Percentiles rank a stretch among this genome's conserved stretches.
These are phyloP conservation scores for Ophidiomyces ophidiicola DNA, from an alignment of 2,329 filamentous ascomycete genomes.

Conservation along the genomic window DNA sequence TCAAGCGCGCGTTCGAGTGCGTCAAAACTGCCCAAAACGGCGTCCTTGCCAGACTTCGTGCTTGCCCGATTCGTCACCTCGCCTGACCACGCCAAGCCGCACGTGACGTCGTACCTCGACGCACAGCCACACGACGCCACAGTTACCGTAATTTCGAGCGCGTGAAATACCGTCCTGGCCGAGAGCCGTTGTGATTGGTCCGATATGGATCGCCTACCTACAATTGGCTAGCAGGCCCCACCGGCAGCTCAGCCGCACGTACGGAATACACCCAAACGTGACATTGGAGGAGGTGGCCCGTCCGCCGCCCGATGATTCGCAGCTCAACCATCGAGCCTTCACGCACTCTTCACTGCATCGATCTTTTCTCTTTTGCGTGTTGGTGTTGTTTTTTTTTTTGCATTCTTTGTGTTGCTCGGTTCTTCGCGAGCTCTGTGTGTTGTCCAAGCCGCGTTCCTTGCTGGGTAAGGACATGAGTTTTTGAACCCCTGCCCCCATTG, in stretches of 20 bases:
- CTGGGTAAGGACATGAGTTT: neutral
- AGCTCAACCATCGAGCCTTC: neutral
- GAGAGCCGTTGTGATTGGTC: too few species aligned
- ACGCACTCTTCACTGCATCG: neutral
- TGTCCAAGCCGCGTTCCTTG: neutral
- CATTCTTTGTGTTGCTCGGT: conserved; percentile 1
- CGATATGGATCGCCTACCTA: too few species aligned
- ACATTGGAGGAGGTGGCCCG: neutral
- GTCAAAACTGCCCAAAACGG: neutral
- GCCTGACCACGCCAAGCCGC: too few species aligned
- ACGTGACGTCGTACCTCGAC: too few species aligned
- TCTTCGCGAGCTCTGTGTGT: neutral
- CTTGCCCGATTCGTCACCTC: too few species aligned
- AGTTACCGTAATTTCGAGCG: neutral
- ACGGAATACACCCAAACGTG: neutral
- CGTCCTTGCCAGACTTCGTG: too few species aligned
- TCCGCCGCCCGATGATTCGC: neutral
- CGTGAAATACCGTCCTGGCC: too few species aligned
- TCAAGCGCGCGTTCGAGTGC: neutral
- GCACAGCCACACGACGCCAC: neutral
- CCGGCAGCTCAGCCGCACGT: too few species aligned
- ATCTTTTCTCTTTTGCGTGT: conserved; percentile 1
- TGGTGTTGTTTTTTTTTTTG: neutral
- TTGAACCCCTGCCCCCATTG: conserved; percentile 4
- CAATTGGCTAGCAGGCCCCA: too few species aligned